Conservation (phyloP, 257 asterid species). For the Schizonepeta tenuifolia region DNA sequence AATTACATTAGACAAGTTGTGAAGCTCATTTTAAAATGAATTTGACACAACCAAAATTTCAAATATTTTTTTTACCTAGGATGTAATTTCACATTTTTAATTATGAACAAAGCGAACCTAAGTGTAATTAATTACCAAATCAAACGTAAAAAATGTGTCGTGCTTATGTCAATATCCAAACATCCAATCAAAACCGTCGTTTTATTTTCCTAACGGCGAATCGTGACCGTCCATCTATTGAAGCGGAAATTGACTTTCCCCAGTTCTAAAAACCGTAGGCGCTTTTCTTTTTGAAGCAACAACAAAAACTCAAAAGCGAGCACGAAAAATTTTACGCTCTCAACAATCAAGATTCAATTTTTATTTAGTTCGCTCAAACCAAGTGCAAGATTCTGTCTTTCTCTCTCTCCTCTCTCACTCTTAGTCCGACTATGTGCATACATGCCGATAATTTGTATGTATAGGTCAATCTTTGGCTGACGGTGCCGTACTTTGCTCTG, state of each 20-base stretch:
- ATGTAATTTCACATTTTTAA: no score
- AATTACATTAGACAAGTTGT: no score
- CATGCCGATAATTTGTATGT: slow-evolving; percentile 33
- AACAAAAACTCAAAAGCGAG: not conserved
- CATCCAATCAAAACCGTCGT: slow-evolving; percentile 38
- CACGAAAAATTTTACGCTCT: slow-evolving; percentile 34
- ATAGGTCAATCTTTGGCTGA: slow-evolving; percentile 13
- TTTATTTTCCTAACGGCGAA: not conserved
- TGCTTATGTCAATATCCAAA: slow-evolving; percentile 4
- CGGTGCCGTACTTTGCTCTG: slow-evolving; percentile 24
- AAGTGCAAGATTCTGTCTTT: slow-evolving; percentile 24
- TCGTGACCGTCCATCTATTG: slow-evolving; percentile 32
- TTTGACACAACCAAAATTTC: no score
- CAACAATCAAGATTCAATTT: slow-evolving; percentile 35
- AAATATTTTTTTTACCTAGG: no score
- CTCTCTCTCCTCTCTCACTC: not conserved
- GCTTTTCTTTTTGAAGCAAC: slow-evolving; percentile 37
- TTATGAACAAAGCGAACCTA: no score
- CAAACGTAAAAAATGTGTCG: slow-evolving; percentile 30
- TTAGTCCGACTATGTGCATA: not conserved
- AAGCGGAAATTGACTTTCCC: slow-evolving; percentile 30
- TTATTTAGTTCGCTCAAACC: slow-evolving; percentile 29
- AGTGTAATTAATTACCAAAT: not conserved
- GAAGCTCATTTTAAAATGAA: no score
- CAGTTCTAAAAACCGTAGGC: slow-evolving; percentile 32